Evolutionary conservation across 2,329 filamentous ascomycete species (phyloP), one percentile per base, ranked within the genome.

Genomic region (Aureobasidium vineae): DNA sequence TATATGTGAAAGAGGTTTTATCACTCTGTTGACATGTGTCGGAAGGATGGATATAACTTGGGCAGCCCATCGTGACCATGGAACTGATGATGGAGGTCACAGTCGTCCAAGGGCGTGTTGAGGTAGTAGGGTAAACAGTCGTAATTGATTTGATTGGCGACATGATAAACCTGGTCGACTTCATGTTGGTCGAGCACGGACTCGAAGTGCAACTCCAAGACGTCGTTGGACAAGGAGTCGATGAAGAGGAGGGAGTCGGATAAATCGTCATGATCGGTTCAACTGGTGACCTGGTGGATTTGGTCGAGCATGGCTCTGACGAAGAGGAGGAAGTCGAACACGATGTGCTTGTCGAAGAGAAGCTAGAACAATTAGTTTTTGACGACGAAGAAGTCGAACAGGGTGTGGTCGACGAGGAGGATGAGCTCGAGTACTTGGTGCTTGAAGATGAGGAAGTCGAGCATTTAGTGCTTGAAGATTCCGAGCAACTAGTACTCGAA

Each of bases 11-110:
- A 15, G 59, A 50, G 28, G 59, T 63, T 21, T 26, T 31, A 10
- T 52, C 59, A 13, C 45, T 63, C 47, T 41, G 38, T 16, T n/a
- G 45, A 63, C 59, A 63, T n/a, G 16, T 52, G 15, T 10, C 43
- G 28, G 57, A 38, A 7, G 57, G 49, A 5, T 19, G 10, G 19
- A 47, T 31, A 11, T 43, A 47, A 16, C 15, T 63, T 16, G 43
- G 59, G 26, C 59, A 63, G 45, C 59, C 59, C 19, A 63, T 33
- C 8, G 49, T 21, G 23, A 63, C 45, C 33, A 31, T 16, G 5
- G 45, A 50, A 19, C 41, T 40, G 31, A 52, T 31, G 13, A 52
- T 5, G 3, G 59, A 50, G n/a, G 33, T 52, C 21, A 64, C 36
- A 36, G 61, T 64, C n/a, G 61, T 64, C 47, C 49, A 54, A 21